A percentile compares a stretch with the other conserved stretches of the same genome.
Conservation (phyloP, 345 rosid species). For the Brassica carinata region DNA sequence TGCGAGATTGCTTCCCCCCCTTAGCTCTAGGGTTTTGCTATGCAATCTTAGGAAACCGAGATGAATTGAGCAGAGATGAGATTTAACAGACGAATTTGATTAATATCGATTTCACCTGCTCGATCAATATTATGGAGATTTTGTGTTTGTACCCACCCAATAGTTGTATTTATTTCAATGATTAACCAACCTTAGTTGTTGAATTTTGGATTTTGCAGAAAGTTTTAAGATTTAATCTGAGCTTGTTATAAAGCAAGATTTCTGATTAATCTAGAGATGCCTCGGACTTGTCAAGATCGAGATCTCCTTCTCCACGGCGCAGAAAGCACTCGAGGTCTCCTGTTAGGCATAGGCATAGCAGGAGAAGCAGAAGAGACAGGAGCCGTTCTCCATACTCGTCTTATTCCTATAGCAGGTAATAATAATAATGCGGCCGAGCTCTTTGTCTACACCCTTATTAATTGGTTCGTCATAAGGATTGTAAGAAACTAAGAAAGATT, state of each 20-base stretch:
- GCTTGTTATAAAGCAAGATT: constrained; percentile 13
- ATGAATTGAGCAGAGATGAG: not conserved
- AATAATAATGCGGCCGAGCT: no score
- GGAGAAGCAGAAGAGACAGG: constrained; percentile 78
- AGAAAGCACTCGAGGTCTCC: constrained; percentile 78
- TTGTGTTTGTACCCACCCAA: not conserved
- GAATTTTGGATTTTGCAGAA: constrained; percentile 29
- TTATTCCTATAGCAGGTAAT: constrained; percentile 71
- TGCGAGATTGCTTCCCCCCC: not conserved
- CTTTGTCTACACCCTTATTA: no score
- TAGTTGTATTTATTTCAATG: not conserved
- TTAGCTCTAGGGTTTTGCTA: constrained; percentile 11
- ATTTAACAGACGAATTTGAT: not conserved
- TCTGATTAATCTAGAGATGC: constrained; percentile 51
- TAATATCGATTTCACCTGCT: no score
- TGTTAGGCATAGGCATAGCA: constrained; percentile 62
- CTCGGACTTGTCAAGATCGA: constrained; percentile 73
- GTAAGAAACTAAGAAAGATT: constrained; percentile 50
- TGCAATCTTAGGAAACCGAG: not conserved
- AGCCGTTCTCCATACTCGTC: constrained; percentile 82
- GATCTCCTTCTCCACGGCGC: constrained; percentile 70
- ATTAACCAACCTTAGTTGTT: not conserved
- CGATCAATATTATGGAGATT: not conserved
- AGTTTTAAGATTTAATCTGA: not conserved
- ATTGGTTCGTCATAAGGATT: constrained; percentile 5